Conservation (phyloP, 306 rosid genomes). For the Comarum palustre region DNA sequence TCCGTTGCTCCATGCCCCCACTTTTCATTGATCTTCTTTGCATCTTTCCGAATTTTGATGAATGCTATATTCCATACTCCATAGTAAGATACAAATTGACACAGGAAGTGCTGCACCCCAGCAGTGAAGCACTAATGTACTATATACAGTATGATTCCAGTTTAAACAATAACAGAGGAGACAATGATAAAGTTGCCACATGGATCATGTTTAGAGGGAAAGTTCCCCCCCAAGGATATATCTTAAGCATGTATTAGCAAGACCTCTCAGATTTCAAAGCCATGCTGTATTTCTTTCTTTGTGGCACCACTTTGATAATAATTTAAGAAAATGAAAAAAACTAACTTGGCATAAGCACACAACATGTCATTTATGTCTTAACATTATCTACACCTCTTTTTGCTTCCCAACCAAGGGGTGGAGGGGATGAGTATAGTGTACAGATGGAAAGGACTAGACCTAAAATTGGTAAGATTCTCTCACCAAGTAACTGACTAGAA, state of each 20-base stretch:
- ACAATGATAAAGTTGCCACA: conserved; percentile 11
- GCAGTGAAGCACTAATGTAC: background rate
- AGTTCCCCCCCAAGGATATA: background rate
- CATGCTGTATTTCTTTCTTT: background rate
- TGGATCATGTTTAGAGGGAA: background rate
- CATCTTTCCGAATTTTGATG: background rate
- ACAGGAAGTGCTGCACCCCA: background rate
- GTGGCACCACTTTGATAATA: background rate
- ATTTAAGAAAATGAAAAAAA: background rate
- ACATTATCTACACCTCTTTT: background rate
- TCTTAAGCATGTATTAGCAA: background rate
- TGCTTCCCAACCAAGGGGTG: background rate
- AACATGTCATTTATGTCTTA: background rate
- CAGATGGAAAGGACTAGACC: background rate
- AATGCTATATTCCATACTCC: background rate
- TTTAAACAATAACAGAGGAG: conserved; percentile 13
- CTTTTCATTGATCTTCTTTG: background rate
- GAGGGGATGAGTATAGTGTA: background rate
- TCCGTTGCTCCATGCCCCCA: background rate
- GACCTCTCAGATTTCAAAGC: background rate
- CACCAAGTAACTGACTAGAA: background rate
- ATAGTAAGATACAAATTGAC: background rate
- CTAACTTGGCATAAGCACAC: background rate
- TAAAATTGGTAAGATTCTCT: background rate
- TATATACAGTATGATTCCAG: background rate